Evolutionary conservation across 1,139 yeast genomes (phyloP), one percentile per base, ranked within the genome.

Genomic region (Yamadazyma friedrichii): DNA sequence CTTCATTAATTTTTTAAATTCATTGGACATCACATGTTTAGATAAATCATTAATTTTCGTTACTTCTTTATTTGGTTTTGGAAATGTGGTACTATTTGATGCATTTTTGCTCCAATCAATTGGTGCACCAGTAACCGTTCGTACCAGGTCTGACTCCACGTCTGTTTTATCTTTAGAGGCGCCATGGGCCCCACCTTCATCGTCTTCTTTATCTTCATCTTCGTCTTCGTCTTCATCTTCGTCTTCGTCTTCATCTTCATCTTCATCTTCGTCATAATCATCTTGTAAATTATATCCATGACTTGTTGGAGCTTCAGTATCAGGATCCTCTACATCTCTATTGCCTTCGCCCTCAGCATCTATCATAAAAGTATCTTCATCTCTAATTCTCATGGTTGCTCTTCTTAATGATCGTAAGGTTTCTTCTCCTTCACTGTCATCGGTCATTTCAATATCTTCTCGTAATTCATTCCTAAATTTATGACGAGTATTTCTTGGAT

Each of bases 1-100:
- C n/a, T 53, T 45, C 13, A 58, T 47, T 35, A 56, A 48, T n/a
- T 54, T 54, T 35, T 50, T 49, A 4, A 56, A 38, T 31, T 52
- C 56, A 12, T 45, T 34, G 20, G 48, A 41, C 10, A 52, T 49
- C 20, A 45, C 12, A 9, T 32, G 33, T 22, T 38, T 40, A 5
- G 40, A 13, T n/a, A 38, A 25, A 4, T 41, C 32, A n/a, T 9
- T 26, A 4, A 39, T 16, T 28, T 38, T 35, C n/a, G 27, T 37
- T 16, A 25, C 26, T n/a, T 38, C 43, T 30, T 40, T 31, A 28
- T 20, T 20, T 20, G 8, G 8, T 20, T 20, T 28, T 9, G 15
- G 15, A 28, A 15, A 28, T 12, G 9, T 28, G 5, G 15, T 28
- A 8, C 15, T 3, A 12, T n/a, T 11, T 4, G n/a, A 12, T 28